Evolutionary conservation across 2,329 filamentous ascomycete species (phyloP).

Genomic region (Aureobasidium sp.): DNA sequence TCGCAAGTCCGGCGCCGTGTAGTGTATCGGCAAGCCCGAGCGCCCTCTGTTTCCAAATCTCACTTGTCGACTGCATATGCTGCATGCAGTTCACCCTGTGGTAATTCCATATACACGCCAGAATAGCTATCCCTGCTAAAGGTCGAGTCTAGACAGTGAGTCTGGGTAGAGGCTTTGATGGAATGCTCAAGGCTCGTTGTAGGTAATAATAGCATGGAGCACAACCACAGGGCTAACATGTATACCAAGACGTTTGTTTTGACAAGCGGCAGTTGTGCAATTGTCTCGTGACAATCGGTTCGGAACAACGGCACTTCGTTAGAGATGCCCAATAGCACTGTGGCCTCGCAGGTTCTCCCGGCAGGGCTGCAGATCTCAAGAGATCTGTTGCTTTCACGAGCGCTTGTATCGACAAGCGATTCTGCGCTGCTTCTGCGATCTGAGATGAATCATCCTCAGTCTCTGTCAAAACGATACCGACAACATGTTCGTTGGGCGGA

Average conservation of each 20-base stretch:
- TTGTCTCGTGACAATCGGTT: not conserved
- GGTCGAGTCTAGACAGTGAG: not conserved
- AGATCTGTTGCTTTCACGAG: not conserved
- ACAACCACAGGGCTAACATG: not conserved
- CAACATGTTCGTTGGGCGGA: not conserved
- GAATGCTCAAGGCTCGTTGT: not conserved
- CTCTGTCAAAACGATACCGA: not conserved
- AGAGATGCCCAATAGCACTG: not conserved
- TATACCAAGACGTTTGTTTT: not conserved
- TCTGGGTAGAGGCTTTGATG: not conserved
- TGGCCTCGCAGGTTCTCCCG: not conserved
- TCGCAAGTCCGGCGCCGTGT: not conserved
- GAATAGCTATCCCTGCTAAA: not conserved
- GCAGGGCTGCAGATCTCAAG: slow-evolving; percentile 3
- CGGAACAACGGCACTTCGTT: not conserved
- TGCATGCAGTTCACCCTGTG: not conserved
- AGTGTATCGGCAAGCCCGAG: slow-evolving; percentile 8
- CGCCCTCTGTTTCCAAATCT: slow-evolving; percentile 6
- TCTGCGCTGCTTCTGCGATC: not conserved
- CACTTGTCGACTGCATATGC: not conserved
- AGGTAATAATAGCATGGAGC: not conserved
- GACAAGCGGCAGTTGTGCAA: slow-evolving; percentile 2
- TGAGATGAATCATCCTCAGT: not conserved
- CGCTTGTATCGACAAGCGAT: not conserved
- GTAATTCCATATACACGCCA: not conserved